phyloP scores from a whole-genome alignment of 2,329 filamentous ascomycete species.

The Neofusicoccum ribis region DNA sequence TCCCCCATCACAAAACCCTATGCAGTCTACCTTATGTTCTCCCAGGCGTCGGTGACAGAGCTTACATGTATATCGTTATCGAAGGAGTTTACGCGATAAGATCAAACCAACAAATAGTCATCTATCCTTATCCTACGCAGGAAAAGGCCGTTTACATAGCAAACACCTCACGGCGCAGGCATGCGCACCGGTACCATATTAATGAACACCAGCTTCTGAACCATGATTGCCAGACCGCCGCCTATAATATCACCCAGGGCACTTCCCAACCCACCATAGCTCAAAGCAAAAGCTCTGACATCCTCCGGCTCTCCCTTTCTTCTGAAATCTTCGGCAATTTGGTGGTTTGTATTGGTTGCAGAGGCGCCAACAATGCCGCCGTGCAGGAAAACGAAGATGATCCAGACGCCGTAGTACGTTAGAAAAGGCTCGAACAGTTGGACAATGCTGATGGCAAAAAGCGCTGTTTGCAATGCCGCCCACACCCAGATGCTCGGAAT shows the following conservation, averaged over 20 bases:
- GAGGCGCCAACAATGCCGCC: neutral
- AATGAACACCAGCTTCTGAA: neutral
- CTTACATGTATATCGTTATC: too few relatives aligned
- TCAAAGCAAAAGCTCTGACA: neutral
- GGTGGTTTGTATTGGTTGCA: neutral
- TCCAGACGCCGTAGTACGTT: conserved; percentile 10
- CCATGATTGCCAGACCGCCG: neutral
- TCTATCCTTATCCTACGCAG: too few relatives aligned
- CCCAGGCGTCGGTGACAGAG: too few relatives aligned
- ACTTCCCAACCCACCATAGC: neutral
- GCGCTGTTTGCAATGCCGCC: neutral
- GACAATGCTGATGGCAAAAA: neutral
- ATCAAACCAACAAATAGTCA: too few relatives aligned
- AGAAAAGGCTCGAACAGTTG: neutral
- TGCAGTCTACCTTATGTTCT: too few relatives aligned
- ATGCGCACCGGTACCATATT: too few relatives aligned
- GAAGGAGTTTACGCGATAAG: too few relatives aligned
- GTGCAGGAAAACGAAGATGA: neutral
- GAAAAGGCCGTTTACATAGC: too few relatives aligned
- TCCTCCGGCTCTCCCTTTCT: neutral
- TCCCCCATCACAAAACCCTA: too few relatives aligned
- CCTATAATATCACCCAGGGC: neutral
- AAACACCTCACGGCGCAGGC: too few relatives aligned
- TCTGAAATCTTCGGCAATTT: neutral
- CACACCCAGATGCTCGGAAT: neutral